Base-by-base conservation (phyloP, 352 stramenopile species). In the Phytophthora chlamydospora region DNA sequence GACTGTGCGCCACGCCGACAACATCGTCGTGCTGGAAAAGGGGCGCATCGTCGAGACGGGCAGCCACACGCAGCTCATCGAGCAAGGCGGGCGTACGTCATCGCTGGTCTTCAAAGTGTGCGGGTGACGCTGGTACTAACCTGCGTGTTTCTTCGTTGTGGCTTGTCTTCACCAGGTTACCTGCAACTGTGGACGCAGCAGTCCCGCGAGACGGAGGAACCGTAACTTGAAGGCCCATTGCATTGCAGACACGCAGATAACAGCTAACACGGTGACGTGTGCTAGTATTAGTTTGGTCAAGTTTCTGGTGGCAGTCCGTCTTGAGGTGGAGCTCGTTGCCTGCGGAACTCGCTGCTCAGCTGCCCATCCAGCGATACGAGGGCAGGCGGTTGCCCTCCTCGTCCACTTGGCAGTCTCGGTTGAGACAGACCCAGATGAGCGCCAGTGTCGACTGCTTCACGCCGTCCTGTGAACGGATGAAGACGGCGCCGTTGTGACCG, bases 371-470 rank as follows among this genome's bases (percentile, higher is more conserved):
- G 66, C 85, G 83, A 58, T 94, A 92, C n/a, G 85, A 85, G 3
- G 87, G 85, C 33, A 95, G 59, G 52, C 84, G 85, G 31, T 93
- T 95, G 39, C 83, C 85, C 31, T 95, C 83, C 29, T 95, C 86
- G 57, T 95, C 86, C 11, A 91, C 68, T 38, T 93, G 86, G 54
- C 86, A 95, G 60, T 95, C 86, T n/a, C 83, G 79, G 58, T 95
- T 95, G 42, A 95, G 72, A 70, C 87, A 95, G 45, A 95, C 83
- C 87, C 87, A 95, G 57, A 95, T 95, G 64, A 95, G 82, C 14
- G 83, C 79, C 52, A 95, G 73, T 39, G 87, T 95, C 33, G 87
- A 84, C 58, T 95, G 84, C 74, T 95, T 95, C 13, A 95, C 87
- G 40, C 87, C 87, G 62, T 95, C 87, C 58, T 95, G 87, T 41